phyloP scores from a whole-genome alignment of 768 basidiomycete species.

The Russula abietina region DNA sequence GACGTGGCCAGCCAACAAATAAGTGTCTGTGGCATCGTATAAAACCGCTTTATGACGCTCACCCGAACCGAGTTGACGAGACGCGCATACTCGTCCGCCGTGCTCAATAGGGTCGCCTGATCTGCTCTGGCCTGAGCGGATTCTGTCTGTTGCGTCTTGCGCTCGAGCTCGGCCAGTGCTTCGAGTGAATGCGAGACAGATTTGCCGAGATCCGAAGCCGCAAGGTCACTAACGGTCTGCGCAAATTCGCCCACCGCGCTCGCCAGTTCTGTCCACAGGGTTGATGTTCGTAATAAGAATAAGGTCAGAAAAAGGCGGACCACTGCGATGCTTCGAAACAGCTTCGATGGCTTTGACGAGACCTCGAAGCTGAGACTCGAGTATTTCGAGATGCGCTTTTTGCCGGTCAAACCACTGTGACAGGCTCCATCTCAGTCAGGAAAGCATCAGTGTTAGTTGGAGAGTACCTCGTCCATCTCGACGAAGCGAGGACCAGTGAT shows the following conservation, averaged over 20 bases:
- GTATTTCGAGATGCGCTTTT: constrained; percentile 75
- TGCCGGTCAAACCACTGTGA: constrained; percentile 92
- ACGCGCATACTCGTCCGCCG: constrained; percentile 91
- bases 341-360: constrained; percentile 82
- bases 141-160: constrained; percentile 67
- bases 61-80: constrained; percentile 83
- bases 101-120: constrained; percentile 71
- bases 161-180: constrained; percentile 68
- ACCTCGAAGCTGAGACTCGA: constrained; percentile 83
- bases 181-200: constrained; percentile 66
- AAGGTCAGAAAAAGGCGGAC: constrained; percentile 34
- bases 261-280: constrained; percentile 51
- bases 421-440: background rate
- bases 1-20: background rate
- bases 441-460: constrained; percentile 10
- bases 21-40: background rate
- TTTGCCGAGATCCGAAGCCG: constrained; percentile 67
- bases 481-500: constrained; percentile 76
- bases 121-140: constrained; percentile 76
- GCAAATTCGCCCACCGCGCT: constrained; percentile 73
- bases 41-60: constrained; percentile 29
- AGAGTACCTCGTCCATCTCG: constrained; percentile 75
- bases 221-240: constrained; percentile 60
- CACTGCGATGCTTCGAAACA: constrained; percentile 76
- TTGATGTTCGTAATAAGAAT: background rate